Base-by-base conservation (phyloP, 805 yeast species). In the Kodamaea sagamina region DNA sequence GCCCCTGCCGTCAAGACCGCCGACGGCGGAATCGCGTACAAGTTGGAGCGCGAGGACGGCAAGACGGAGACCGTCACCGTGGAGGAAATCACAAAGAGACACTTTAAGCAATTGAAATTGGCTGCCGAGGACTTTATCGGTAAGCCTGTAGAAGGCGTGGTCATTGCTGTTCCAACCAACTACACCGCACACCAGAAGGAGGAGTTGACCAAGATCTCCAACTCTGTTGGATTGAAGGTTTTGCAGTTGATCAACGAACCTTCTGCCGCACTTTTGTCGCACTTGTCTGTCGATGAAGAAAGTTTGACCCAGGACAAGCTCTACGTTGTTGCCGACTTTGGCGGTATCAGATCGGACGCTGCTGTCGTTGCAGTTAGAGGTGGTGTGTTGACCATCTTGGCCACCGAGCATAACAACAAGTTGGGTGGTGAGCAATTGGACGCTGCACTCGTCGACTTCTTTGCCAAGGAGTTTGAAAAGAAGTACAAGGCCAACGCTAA, bases 111-210 rank as follows among this genome's bases (percentile, higher is more conserved):
- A 62, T 74, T 93, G 61, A 84, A 83, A 68, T 72, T 76, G 27
- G 96, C 97, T 53, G 98, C 98, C 46, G 88, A 81, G 62, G 99
- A 90, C 68, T 93, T 83, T 70, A 78, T 87, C 53, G 99, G 99
- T 58, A 78, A 77, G 61, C 63, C 72, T 10, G 77, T 93, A 44
- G 88, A 85, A 54, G 88, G 92, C 50, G 88, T 82, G 44, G 97
- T 92, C 35, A 68, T 93, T 56, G 81, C 97, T 16, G 88, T 92
- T 37, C 98, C 99, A 59, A 85, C 96, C 39, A 84, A 89, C 63
- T 90, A 86, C 74, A 69, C 84, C 43, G 85, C 79, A 44, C 78
- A 68, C 47, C 97, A 90, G 72, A 81, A 82, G 61, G 67, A 69
- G 43, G 82, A 79, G 44, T 69, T 93, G 53, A 64, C 71, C 46